Percentiles rank a stretch among this genome's conserved stretches.
phyloP scores from a whole-genome alignment of 495 filamentous ascomycete species.

The Tetracladium marchalianum region DNA sequence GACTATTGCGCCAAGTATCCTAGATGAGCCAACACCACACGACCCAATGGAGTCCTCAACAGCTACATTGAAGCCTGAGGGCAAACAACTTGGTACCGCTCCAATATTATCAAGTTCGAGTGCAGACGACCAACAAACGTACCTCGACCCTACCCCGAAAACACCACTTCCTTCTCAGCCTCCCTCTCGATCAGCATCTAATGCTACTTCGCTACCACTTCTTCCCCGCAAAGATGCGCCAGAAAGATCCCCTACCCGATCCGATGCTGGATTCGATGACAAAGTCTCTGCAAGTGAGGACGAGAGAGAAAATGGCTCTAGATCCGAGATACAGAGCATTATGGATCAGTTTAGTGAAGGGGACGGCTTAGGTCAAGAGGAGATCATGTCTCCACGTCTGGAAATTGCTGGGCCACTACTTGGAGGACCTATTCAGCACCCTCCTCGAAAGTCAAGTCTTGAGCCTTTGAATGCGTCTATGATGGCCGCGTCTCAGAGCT shows the following conservation, averaged over 20 bases:
- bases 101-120: background rate
- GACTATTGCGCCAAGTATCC: background rate
- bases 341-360: constrained; percentile 76
- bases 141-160: constrained; percentile 54
- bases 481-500: constrained; percentile 32
- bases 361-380: constrained; percentile 54
- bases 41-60: constrained; percentile 44
- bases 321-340: constrained; percentile 87
- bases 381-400: constrained; percentile 74
- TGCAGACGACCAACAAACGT: constrained; percentile 28
- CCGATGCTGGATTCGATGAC: constrained; percentile 43
- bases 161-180: constrained; percentile 39
- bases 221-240: constrained; percentile 25
- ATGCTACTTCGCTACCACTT: constrained; percentile 23
- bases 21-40: background rate
- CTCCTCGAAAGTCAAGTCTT: constrained; percentile 75
- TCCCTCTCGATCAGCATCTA: constrained; percentile 39
- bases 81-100: background rate
- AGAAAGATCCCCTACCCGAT: constrained; percentile 47
- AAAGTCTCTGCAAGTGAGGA: constrained; percentile 41
- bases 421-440: constrained; percentile 53
- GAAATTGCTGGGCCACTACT: constrained; percentile 64
- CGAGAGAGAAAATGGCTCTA: constrained; percentile 56
- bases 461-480: constrained; percentile 50
- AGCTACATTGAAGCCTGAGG: constrained; percentile 31